phyloP scores from a whole-genome alignment of 768 basidiomycete species.

The Rhodotorula kratochvilovae region DNA sequence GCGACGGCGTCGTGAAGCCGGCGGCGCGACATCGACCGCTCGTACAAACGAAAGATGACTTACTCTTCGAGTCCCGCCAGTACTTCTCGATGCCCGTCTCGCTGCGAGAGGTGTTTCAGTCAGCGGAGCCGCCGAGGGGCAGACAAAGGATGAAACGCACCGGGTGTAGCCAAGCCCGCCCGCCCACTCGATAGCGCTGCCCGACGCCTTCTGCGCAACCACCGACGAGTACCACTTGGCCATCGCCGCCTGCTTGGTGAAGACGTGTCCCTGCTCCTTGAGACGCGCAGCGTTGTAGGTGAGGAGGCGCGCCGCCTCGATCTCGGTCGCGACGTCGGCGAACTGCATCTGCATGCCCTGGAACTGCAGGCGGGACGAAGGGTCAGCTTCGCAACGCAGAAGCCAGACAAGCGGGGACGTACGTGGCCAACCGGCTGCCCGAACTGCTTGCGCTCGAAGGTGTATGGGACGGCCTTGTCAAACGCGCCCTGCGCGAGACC shows the following conservation, averaged over 20 bases:
- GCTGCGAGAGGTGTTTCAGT: background rate
- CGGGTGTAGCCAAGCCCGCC: constrained; percentile 84
- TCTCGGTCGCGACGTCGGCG: constrained; percentile 79
- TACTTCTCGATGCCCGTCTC: constrained; percentile 68
- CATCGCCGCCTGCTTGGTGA: constrained; percentile 95
- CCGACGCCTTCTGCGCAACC: constrained; percentile 81
- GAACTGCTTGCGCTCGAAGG: constrained; percentile 89
- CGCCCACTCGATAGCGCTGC: constrained; percentile 90
- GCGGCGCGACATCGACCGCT: no score
- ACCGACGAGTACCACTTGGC: constrained; percentile 89
- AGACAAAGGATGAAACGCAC: background rate
- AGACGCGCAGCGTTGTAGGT: constrained; percentile 95
- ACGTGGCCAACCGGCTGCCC: constrained; percentile 79
- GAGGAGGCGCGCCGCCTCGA: constrained; percentile 69
- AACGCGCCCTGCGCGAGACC: constrained; percentile 97
- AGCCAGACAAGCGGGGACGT: background rate
- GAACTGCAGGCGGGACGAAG: constrained; percentile 52
- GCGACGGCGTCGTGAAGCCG: no score
- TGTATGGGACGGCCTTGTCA: constrained; percentile 89
- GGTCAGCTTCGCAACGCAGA: background rate
- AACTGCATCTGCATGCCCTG: constrained; percentile 96
- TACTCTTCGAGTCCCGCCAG: constrained; percentile 91
- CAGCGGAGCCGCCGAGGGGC: no score
- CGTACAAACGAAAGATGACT: constrained; percentile 22
- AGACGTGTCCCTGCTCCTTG: constrained; percentile 80